Evolutionary conservation across 495 filamentous ascomycete genomes (phyloP).

Genomic region (Neurospora sp.): DNA sequence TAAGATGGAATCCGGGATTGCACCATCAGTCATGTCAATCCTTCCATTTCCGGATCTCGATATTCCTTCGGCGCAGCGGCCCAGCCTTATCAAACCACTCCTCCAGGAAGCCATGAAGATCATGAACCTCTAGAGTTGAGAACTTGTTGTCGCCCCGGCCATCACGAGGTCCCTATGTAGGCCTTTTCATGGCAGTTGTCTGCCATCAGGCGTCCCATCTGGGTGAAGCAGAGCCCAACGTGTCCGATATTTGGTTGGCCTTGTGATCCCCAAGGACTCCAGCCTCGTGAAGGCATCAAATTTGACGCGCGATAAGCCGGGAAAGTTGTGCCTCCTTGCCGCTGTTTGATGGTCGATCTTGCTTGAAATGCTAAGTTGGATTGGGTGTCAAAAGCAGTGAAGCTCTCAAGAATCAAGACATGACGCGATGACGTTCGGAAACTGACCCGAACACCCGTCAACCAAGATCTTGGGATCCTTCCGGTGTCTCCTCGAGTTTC

Average conservation of each 20-base stretch:
- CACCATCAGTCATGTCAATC: background rate
- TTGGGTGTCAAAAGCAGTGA: background rate
- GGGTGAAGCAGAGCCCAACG: background rate
- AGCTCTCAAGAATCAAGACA: background rate
- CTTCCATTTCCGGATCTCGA: background rate
- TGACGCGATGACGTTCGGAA: background rate
- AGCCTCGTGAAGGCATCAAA: background rate
- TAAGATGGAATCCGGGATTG: background rate
- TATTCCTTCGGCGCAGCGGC: background rate
- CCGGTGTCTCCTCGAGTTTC: background rate
- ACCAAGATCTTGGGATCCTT: background rate
- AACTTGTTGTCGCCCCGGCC: background rate
- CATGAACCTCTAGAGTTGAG: background rate
- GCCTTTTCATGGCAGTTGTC: background rate
- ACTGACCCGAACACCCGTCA: background rate
- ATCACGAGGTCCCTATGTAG: background rate
- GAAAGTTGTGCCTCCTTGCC: background rate
- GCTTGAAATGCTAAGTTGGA: background rate
- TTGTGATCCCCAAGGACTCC: background rate
- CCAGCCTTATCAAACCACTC: background rate
- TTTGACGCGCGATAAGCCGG: background rate
- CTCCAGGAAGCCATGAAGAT: background rate
- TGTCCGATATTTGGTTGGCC: background rate
- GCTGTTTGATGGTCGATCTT: background rate
- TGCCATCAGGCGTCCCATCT: background rate